Conservation (phyloP, 2,329 filamentous ascomycete species). For the Graphium sp. region DNA sequence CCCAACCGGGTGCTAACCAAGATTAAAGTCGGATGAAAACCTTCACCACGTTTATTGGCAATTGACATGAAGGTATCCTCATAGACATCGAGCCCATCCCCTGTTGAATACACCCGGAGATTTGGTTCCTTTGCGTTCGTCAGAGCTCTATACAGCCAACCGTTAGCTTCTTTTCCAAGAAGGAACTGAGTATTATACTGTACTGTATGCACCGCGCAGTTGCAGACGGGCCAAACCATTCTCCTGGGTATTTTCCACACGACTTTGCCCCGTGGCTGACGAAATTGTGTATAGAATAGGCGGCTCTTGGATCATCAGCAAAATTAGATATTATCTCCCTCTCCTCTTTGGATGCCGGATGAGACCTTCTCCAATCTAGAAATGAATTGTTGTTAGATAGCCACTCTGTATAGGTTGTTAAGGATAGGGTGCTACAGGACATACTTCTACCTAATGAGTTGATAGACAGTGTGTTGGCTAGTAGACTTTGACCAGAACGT, state of each 20-base stretch:
- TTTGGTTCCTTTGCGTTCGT: constrained; percentile 46
- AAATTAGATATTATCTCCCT: constrained; percentile 62
- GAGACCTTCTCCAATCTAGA: constrained; percentile 58
- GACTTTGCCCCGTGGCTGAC: constrained; percentile 72
- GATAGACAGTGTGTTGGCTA: constrained; percentile 69
- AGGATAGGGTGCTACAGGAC: constrained; percentile 5
- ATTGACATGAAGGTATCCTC: constrained; percentile 73
- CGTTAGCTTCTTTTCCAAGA: constrained; percentile 2
- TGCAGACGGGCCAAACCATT: constrained; percentile 98
- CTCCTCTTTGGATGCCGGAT: constrained; percentile 41
- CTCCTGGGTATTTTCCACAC: constrained; percentile 87
- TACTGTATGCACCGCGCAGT: constrained; percentile 89
- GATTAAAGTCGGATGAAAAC: constrained; percentile 72
- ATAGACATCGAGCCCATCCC: constrained; percentile 83
- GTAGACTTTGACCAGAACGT: constrained; percentile 77
- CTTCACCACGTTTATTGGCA: constrained; percentile 47
- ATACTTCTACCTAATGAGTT: constrained; percentile 64
- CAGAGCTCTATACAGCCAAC: constrained; percentile 46
- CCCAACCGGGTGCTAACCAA: constrained; percentile 79
- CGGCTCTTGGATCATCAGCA: constrained; percentile 69
- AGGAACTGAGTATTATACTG: too few relatives aligned
- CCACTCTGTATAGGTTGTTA: constrained; percentile 8
- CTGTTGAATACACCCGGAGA: constrained; percentile 74
- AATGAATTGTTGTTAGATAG: too few relatives aligned
- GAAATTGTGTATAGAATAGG: constrained; percentile 91